Percentiles rank a stretch among this genome's conserved stretches.
phyloP scores from a whole-genome alignment of 2,329 filamentous ascomycete genomes.

The Diaporthe sp. region DNA sequence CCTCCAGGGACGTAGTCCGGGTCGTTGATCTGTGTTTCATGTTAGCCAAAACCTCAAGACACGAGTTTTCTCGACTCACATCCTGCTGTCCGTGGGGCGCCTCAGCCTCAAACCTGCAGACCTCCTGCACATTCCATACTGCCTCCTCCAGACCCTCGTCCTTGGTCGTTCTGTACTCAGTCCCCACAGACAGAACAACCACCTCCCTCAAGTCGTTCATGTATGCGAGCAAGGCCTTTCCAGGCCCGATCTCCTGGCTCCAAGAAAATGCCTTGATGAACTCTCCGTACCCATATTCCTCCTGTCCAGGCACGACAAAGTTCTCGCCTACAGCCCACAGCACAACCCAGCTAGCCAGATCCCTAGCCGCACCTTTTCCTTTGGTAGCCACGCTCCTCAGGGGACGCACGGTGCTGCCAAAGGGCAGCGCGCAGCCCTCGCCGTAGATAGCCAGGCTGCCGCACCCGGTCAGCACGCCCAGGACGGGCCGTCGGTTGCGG shows the following conservation, averaged over 20 bases:
- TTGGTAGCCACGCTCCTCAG: conserved; percentile 43
- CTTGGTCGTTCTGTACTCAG: conserved; percentile 46
- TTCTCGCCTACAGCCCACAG: conserved; percentile 69
- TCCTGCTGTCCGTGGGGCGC: conserved; percentile 57
- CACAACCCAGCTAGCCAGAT: conserved; percentile 61
- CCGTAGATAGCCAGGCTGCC: conserved; percentile 66
- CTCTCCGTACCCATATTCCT: conserved; percentile 57
- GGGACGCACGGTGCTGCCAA: conserved; percentile 59
- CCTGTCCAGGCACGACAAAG: conserved; percentile 60
- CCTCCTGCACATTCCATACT: conserved; percentile 64
- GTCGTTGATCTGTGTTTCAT: conserved; percentile 47
- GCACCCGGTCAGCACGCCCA: conserved; percentile 63
- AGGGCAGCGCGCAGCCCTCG: conserved; percentile 52
- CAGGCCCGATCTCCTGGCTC: conserved; percentile 58
- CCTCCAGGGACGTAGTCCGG: conserved; percentile 62
- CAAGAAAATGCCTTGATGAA: conserved; percentile 66
- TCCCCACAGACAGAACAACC: conserved; percentile 63
- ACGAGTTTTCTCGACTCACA: conserved; percentile 44
- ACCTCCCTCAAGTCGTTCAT: conserved; percentile 63
- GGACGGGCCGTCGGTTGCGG: conserved; percentile 63
- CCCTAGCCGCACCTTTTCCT: conserved; percentile 54
- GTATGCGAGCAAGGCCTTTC: conserved; percentile 63
- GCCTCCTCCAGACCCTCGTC: conserved; percentile 40
- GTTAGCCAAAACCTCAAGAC: neutral
- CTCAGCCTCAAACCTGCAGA: conserved; percentile 60